Evolutionary conservation across 208 protist genomes (phyloP).

Genomic region (Leishmania braziliensis): DNA sequence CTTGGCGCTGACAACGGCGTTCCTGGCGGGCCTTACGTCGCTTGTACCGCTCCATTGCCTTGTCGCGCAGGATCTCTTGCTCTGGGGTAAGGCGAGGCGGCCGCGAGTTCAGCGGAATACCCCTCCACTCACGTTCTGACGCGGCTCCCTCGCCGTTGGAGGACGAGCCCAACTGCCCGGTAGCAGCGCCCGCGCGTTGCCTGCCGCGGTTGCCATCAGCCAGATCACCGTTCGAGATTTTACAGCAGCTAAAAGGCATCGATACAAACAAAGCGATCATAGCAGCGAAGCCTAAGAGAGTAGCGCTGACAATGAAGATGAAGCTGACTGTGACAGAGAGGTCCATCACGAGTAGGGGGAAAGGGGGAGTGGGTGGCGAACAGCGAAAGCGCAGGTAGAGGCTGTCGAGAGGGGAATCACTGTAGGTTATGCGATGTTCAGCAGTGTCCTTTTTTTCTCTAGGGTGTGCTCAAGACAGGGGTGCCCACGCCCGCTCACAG

Average conservation of each 20-base stretch:
- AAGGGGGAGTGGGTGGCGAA: not conserved
- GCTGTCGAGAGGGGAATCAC: not conserved
- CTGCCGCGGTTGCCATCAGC: not conserved
- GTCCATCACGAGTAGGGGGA: not conserved
- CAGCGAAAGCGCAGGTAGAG: not conserved
- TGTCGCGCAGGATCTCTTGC: constrained; percentile 32
- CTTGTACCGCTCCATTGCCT: constrained; percentile 36
- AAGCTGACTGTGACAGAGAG: not conserved
- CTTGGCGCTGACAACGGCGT: constrained; percentile 15
- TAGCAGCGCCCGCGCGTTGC: not conserved
- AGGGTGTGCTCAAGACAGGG: not conserved
- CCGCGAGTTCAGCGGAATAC: constrained; percentile 42
- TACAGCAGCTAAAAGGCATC: not conserved
- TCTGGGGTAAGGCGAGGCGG: constrained; percentile 30
- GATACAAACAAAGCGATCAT: not conserved
- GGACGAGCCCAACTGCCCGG: not conserved
- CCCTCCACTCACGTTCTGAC: constrained; percentile 21
- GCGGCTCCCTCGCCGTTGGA: not conserved
- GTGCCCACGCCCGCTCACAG: not conserved
- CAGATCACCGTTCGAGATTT: not conserved
- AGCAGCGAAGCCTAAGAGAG: not conserved
- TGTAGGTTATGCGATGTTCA: not conserved
- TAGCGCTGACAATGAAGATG: not conserved
- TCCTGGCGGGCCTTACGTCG: constrained; percentile 28
- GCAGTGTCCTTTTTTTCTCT: not conserved